Evolutionary conservation across 352 stramenopile species (phyloP), one percentile per base, ranked within the genome.

Genomic region (Globisporangium canariense): DNA sequence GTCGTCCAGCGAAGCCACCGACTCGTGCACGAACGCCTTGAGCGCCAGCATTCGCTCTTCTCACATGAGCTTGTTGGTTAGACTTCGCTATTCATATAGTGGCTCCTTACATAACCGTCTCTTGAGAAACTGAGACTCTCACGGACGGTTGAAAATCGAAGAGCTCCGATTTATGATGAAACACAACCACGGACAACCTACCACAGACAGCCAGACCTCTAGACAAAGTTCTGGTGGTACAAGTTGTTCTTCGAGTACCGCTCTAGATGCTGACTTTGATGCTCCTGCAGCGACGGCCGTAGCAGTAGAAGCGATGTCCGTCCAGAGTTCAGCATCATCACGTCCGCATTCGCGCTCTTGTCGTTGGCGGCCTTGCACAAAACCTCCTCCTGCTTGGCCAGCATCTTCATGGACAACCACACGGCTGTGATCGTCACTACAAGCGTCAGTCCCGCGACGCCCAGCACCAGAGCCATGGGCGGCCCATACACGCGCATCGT

Each of bases 21-120:
- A 78, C n/a, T 91, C 77, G 40, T 88, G 81, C 36, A 89, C 71
- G 56, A 89, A 89, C 4, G 65, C 52, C 62, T 91, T 91, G 61
- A 91, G 70, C 46, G 75, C 79, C 32, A 86, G 51, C 81, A 91
- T 88, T 41, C 36, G 36, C 32, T 36, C 32, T 11, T 14, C 9
- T 41, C 36, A 41, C 36, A 41, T 41, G 36, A 25, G 22, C 11
- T 8, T 14, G 14, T 41, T 41, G 8, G 36, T 9, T 9, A 28
- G 47, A 8, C 9, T 41, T 10, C 11, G 36, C 36, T 41, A 41
- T 41, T 41, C 36, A 41, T 41, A 41, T 41, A 40, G 22, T 25
- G 22, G 22, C 22, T 25, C 22, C 22, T 25, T 25, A 25, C 22
- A 25, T 7, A 36, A 36, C 4, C 32, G 32, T 36, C 32, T 36